phyloP scores from a whole-genome alignment of 2,329 filamentous ascomycete species.

The Dactylonectria estremocensis region DNA sequence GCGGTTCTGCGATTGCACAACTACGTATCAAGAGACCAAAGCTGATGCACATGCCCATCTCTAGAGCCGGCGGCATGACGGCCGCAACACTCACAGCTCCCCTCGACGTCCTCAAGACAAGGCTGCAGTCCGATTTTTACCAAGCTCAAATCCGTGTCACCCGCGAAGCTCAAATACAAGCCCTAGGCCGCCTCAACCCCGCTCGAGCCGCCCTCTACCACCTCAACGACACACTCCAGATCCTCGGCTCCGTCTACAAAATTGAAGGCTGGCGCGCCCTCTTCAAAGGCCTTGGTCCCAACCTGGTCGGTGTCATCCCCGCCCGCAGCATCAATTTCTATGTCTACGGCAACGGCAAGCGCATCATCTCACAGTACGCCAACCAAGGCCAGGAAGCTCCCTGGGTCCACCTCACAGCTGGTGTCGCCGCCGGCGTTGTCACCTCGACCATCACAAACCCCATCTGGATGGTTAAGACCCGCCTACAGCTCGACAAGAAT shows the following conservation, averaged over 20 bases:
- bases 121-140: constrained; percentile 95
- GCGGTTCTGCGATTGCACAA: not conserved
- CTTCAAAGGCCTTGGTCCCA: constrained; percentile 94
- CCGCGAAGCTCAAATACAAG: constrained; percentile 71
- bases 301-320: constrained; percentile 90
- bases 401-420: constrained; percentile 84
- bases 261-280: constrained; percentile 88
- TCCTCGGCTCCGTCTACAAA: constrained; percentile 84
- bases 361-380: constrained; percentile 81
- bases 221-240: constrained; percentile 88
- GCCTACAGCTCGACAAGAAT: constrained; percentile 92
- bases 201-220: constrained; percentile 79
- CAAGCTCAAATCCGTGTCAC: constrained; percentile 83
- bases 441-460: constrained; percentile 95
- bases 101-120: constrained; percentile 93
- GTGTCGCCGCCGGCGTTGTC: constrained; percentile 83
- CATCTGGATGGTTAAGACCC: constrained; percentile 96
- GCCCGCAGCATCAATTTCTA: constrained; percentile 95
- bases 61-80: constrained; percentile 89
- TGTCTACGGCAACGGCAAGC: constrained; percentile 93
- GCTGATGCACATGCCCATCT: constrained; percentile 34
- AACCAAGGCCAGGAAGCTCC: constrained; percentile 79
- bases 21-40: not conserved
- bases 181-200: constrained; percentile 68
- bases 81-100: constrained; percentile 94